A percentile compares a stretch with the other conserved stretches of the same genome.
Conservation (phyloP, 2,329 filamentous ascomycete species). For the Leptographium lundbergii region DNA sequence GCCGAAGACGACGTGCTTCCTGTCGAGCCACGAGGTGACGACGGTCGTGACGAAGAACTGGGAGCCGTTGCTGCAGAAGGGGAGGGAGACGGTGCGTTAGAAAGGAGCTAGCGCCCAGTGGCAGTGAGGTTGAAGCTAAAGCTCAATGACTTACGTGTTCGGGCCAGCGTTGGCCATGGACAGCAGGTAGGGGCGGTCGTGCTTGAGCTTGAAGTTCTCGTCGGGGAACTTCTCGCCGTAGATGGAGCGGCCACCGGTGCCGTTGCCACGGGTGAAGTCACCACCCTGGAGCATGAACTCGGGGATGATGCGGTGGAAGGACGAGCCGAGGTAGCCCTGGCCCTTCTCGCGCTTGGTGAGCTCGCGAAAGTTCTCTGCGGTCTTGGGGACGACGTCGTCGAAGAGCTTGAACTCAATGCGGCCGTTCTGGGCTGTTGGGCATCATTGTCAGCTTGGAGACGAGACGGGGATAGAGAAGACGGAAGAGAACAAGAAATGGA, state of each 20-base stretch:
- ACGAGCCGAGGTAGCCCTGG: conserved; percentile 69
- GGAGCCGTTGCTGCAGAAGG: conserved; percentile 67
- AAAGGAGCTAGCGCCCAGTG: neutral
- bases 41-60: conserved; percentile 98
- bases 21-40: conserved; percentile 72
- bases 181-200: conserved; percentile 63
- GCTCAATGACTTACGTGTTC: conserved; percentile 55
- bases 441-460: neutral
- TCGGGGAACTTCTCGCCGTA: conserved; percentile 90
- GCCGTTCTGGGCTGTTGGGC: conserved; percentile 50
- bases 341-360: conserved; percentile 74
- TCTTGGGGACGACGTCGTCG: conserved; percentile 79
- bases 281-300: conserved; percentile 93
- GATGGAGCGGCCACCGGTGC: conserved; percentile 86
- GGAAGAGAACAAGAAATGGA: no score
- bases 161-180: conserved; percentile 94
- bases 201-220: conserved; percentile 76
- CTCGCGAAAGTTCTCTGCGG: conserved; percentile 70
- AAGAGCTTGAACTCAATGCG: conserved; percentile 77
- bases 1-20: conserved; percentile 77
- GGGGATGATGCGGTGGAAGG: conserved; percentile 88
- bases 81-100: neutral
- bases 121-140: neutral
- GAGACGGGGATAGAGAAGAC: neutral
- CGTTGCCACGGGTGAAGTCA: conserved; percentile 87